Percentiles rank a stretch among this genome's conserved stretches.
Conservation (phyloP, 805 yeast species). For the Suhomyces pyralidae region DNA sequence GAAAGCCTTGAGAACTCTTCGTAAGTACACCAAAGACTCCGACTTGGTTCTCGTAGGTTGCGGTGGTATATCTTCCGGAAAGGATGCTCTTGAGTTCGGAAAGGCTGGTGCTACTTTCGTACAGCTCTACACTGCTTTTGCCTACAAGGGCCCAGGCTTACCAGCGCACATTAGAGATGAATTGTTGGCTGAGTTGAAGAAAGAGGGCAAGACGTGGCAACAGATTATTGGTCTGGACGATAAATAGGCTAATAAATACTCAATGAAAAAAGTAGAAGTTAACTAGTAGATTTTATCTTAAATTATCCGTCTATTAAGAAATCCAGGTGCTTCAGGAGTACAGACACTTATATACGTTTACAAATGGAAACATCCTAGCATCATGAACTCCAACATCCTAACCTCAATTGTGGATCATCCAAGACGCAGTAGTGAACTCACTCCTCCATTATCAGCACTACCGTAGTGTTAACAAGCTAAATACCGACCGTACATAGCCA, state of each 20-base stretch:
- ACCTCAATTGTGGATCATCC: too few species aligned
- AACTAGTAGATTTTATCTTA: too few species aligned
- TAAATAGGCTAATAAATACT: background rate
- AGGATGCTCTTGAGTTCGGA: constrained; percentile 88
- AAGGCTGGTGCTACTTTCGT: constrained; percentile 92
- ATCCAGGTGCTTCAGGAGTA: too few species aligned
- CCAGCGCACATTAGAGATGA: constrained; percentile 46
- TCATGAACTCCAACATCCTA: too few species aligned
- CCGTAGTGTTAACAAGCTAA: too few species aligned
- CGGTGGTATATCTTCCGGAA: constrained; percentile 88
- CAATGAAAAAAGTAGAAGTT: too few species aligned
- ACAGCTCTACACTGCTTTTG: constrained; percentile 84
- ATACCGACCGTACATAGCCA: too few species aligned
- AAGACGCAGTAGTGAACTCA: too few species aligned
- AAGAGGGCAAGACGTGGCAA: constrained; percentile 81
- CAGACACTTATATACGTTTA: too few species aligned
- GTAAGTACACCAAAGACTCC: constrained; percentile 73
- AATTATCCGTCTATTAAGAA: too few species aligned
- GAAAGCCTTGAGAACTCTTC: constrained; percentile 64
- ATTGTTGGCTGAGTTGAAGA: constrained; percentile 47
- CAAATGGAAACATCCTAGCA: too few species aligned
- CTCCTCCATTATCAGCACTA: too few species aligned
- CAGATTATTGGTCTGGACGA: constrained; percentile 66
- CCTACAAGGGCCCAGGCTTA: constrained; percentile 89
- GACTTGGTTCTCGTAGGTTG: constrained; percentile 82